phyloP scores from a whole-genome alignment of 23 red algal genomes.

The Pyropia haitanensis region DNA sequence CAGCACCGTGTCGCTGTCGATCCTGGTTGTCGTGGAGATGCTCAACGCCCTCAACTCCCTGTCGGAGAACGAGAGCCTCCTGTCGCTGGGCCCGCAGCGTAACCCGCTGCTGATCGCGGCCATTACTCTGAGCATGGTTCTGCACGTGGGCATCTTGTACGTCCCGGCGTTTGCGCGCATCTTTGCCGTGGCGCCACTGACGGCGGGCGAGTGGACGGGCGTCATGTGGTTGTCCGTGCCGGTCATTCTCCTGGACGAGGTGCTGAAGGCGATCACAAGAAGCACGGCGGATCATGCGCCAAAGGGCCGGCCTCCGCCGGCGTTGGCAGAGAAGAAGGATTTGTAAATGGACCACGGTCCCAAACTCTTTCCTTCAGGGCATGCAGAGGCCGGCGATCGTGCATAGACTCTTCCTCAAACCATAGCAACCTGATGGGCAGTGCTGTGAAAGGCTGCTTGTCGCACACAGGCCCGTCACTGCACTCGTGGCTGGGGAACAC shows the following conservation, averaged over 20 bases:
- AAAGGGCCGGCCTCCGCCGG: no score
- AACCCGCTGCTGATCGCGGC: constrained; percentile 87
- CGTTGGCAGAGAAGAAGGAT: no score
- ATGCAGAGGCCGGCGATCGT: no score
- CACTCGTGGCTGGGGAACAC: no score
- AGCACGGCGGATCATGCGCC: neutral
- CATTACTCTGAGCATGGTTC: constrained; percentile 49
- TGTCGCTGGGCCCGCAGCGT: constrained; percentile 55
- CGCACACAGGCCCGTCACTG: no score
- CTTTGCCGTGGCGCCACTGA: constrained; percentile 81
- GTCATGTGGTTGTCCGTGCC: constrained; percentile 75
- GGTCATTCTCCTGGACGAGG: constrained; percentile 86
- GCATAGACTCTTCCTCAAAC: no score
- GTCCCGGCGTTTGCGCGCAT: constrained; percentile 86
- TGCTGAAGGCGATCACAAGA: constrained; percentile 72
- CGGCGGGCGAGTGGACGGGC: constrained; percentile 57
- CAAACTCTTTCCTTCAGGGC: no score
- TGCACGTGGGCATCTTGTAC: constrained; percentile 83
- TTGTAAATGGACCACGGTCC: no score
- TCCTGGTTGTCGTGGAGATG: constrained; percentile 96
- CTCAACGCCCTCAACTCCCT: constrained; percentile 95
- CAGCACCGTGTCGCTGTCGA: constrained; percentile 77
- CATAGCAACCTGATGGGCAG: no score
- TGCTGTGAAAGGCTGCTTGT: no score
- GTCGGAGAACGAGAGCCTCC: constrained; percentile 85